Base-by-base conservation (phyloP, 768 basidiomycete genomes). In the Amanita muscaria region DNA sequence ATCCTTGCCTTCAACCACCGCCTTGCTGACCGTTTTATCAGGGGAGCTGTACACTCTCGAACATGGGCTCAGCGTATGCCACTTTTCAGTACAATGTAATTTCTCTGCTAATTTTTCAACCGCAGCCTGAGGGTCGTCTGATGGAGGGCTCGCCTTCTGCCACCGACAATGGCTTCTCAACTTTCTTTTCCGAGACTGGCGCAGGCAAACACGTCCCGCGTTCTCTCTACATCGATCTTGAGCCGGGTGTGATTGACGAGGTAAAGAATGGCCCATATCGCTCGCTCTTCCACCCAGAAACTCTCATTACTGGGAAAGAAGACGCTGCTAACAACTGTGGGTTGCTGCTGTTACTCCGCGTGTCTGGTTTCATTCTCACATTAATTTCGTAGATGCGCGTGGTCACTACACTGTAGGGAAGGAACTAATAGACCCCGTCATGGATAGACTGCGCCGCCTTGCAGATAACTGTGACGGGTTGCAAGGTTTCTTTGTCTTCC, bases 401-500 rank as follows among this genome's bases (percentile, higher is more conserved):
- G 93, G 93, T 52, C 93, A 98, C 66, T 96, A 96, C 72, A 97
- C 94, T 49, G 81, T 99, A 60, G 94, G 94, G 54, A 99, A 98
- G 69, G 94, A 97, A 66, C 80, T 92, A 56, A 92, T 99, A 58
- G 94, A 97, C 67, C 79, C 77, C 14, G 92, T 94, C 40, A 86
- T 96, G 79, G 94, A 99, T 69, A 92, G 87, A 60, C 74, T 96
- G 55, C 88, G 94, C 60, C 81, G 86, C 54, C 78, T 99, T 42
- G 85, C 94, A 45, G 94, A 99, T 65, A 93, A 93, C 73, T 97
- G 94, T 71, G 75, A 77, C 44, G 94, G 94, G 57, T 82, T 98
- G 21, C 94, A 98, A 65, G 94, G 94, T 50, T 99, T 98, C 76
- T 98, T 98, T 63, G 91, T 96, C 56, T 98, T 98, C 83, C 94